Evolutionary conservation across 257 asterid species (phyloP).

Genomic region (Thymus mandschuricus): DNA sequence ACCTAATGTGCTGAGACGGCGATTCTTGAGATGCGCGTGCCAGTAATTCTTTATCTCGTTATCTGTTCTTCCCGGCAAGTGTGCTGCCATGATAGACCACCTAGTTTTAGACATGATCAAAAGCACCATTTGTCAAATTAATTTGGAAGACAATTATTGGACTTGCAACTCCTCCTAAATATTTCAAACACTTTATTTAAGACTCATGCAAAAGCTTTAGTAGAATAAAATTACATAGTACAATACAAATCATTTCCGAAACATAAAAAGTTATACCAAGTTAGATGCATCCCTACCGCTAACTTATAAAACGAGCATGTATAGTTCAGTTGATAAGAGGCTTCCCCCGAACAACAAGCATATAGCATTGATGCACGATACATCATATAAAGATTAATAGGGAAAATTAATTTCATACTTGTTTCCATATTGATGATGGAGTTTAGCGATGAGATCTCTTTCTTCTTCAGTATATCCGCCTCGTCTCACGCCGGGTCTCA

Average conservation of each 20-base stretch:
- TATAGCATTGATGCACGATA: no score
- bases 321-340: no score
- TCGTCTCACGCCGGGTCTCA: not conserved
- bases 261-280: no score
- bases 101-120: not conserved
- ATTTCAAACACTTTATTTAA: no score
- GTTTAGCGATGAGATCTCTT: not conserved
- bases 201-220: no score
- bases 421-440: conserved; percentile 5
- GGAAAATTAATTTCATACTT: not conserved
- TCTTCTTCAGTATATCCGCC: not conserved
- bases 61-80: not conserved
- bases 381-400: not conserved
- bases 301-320: no score
- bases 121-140: not conserved
- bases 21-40: not conserved
- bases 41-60: not conserved
- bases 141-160: not conserved
- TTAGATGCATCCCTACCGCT: no score
- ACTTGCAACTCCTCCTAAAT: not conserved
- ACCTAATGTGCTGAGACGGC: not conserved
- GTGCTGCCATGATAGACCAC: not conserved
- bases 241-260: no score
- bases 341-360: no score
- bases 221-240: no score